phyloP scores from a whole-genome alignment of 345 rosid genomes.

The Sisymbrium altissimum region DNA sequence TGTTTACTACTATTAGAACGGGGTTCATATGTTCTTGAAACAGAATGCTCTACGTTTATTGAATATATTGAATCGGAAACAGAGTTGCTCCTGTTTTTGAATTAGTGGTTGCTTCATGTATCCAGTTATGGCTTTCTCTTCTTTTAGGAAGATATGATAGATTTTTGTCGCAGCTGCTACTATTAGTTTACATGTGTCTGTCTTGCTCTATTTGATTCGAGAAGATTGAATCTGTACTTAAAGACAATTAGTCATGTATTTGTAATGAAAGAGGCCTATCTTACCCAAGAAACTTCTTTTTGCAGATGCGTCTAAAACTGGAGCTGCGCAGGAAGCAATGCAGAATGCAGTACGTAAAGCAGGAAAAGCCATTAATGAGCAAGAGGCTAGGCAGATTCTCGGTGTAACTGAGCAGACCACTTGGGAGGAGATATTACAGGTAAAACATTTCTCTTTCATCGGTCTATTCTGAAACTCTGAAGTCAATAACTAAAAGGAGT shows the following conservation, averaged over 20 bases:
- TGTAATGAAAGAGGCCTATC: background rate
- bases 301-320: constrained; percentile 81
- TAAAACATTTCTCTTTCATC: background rate
- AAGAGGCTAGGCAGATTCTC: constrained; percentile 89
- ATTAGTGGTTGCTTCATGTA: background rate
- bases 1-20: background rate
- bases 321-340: constrained; percentile 79
- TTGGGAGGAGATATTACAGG: constrained; percentile 89
- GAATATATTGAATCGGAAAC: background rate
- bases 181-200: background rate
- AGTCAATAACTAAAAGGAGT: background rate
- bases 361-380: constrained; percentile 67
- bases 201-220: background rate
- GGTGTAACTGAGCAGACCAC: constrained; percentile 62
- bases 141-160: background rate
- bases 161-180: background rate
- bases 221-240: background rate
- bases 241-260: background rate
- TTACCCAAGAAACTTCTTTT: background rate
- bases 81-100: background rate
- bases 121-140: background rate
- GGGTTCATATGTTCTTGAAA: background rate
- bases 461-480: background rate
- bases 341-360: constrained; percentile 59
- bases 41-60: background rate